A percentile compares a stretch with the other conserved stretches of the same genome.
Conservation (phyloP, 2,329 filamentous ascomycete genomes). For the Xylaria arbuscula region DNA sequence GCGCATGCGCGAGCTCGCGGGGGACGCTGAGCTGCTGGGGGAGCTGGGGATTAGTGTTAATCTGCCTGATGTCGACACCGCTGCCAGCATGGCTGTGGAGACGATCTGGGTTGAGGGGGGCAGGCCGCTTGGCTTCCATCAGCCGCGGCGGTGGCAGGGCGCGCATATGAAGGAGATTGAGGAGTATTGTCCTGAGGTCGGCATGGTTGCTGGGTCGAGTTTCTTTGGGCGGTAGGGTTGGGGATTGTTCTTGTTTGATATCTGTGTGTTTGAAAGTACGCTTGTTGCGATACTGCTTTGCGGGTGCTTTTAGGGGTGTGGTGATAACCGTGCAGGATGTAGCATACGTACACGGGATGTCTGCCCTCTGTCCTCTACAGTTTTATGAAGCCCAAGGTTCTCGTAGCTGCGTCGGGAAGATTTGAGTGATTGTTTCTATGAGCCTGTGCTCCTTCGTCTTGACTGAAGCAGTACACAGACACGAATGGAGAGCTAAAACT, state of each 20-base stretch:
- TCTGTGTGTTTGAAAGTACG: not conserved
- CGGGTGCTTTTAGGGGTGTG: not conserved
- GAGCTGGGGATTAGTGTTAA: conserved; percentile 21
- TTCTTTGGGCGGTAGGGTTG: conserved; percentile 28
- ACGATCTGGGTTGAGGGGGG: conserved; percentile 46
- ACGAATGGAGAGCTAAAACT: not conserved
- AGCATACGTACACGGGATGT: not conserved
- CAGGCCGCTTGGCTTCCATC: conserved; percentile 47
- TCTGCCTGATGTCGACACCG: conserved; percentile 45
- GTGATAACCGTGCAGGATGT: not conserved
- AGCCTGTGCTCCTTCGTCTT: not conserved
- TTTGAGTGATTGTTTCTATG: not conserved
- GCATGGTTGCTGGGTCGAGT: conserved; percentile 38
- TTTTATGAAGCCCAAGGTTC: not conserved
- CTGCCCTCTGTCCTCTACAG: not conserved
- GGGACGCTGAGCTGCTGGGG: conserved; percentile 1
- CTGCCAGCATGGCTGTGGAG: conserved; percentile 48
- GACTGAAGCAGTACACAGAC: not conserved
- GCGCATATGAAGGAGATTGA: conserved; percentile 45
- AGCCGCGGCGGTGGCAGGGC: conserved; percentile 42
- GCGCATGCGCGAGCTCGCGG: conserved; percentile 12
- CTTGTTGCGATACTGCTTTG: not conserved
- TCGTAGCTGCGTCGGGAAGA: not conserved
- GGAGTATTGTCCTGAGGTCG: conserved; percentile 49
- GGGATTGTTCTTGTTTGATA: not conserved